Conservation (phyloP, 1,284 basidiomycete genomes). For the Jaminaea rosea region DNA sequence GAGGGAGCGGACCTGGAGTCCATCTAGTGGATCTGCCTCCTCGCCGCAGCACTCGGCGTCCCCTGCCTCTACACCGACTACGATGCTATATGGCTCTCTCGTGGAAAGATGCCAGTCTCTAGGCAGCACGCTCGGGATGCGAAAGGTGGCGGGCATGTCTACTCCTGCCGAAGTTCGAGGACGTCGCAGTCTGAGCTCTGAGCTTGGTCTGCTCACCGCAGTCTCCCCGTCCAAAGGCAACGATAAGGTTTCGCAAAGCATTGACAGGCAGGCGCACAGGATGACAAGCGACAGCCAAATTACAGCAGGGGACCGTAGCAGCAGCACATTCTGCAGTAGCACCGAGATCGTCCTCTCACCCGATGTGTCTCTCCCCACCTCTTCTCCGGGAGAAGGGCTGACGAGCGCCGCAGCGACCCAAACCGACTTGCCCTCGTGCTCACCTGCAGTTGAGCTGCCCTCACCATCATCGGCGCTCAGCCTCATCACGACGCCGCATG, state of each 20-base stretch:
- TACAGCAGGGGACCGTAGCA: too few species aligned
- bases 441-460: background rate
- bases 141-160: background rate
- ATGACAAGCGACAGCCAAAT: background rate
- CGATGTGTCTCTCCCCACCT: background rate
- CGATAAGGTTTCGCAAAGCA: background rate
- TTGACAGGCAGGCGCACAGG: background rate
- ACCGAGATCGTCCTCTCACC: background rate
- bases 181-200: background rate
- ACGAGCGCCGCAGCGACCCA: background rate
- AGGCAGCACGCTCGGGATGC: background rate
- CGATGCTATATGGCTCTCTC: too few species aligned
- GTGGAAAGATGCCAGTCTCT: too few species aligned
- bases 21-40: background rate
- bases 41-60: background rate
- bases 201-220: background rate
- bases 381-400: background rate
- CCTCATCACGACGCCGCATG: background rate
- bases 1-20: too few species aligned
- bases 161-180: background rate
- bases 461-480: background rate
- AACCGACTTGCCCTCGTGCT: background rate
- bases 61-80: too few species aligned
- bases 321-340: background rate
- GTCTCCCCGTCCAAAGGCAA: too few species aligned